These are phyloP conservation scores for Cladophialophora carrionii DNA, from an alignment of 2,329 filamentous ascomycete species.

Conservation along the genomic window DNA sequence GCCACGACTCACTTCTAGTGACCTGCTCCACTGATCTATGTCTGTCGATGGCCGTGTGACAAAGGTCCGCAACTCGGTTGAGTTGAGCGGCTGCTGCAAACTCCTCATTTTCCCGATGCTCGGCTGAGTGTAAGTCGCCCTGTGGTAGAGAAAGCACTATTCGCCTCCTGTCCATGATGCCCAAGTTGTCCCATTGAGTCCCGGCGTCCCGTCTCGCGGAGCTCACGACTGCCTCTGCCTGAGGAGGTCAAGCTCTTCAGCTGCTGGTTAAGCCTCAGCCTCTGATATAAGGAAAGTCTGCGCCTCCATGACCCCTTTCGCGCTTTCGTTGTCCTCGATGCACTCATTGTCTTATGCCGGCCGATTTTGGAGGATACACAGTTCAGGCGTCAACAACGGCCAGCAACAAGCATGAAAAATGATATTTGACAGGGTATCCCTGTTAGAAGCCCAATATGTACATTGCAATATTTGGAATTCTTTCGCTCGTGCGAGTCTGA, in stretches of 20 bases:
- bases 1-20: not conserved
- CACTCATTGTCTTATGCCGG: not conserved
- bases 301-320: not conserved
- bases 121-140: not conserved
- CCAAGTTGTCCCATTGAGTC: not conserved
- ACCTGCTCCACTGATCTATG: not conserved
- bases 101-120: not conserved
- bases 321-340: not conserved
- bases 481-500: not conserved
- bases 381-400: not conserved
- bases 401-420: not conserved
- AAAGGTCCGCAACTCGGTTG: not conserved
- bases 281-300: not conserved
- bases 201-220: too few species aligned
- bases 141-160: not conserved
- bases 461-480: not conserved
- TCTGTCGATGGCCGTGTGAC: not conserved
- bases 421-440: not conserved
- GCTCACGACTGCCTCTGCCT: not conserved
- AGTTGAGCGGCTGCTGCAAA: too few species aligned
- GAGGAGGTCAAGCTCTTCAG: not conserved
- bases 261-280: not conserved
- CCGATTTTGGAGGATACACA: not conserved
- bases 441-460: not conserved
- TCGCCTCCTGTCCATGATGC: not conserved